These are phyloP conservation scores for Moringa oleifera DNA, from an alignment of 345 rosid species.

Conservation along the genomic window DNA sequence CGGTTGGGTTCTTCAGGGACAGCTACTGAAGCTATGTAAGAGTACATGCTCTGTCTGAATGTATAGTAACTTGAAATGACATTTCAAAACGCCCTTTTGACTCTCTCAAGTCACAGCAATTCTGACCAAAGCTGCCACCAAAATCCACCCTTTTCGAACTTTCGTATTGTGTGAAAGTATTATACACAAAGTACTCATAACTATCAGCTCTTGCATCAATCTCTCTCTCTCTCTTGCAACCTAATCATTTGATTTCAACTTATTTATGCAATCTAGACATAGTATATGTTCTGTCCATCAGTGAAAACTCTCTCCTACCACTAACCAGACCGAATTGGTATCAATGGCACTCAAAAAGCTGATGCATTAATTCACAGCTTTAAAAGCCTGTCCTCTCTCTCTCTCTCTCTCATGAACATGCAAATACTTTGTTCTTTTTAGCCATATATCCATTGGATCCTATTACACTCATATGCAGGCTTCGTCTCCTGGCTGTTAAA, in stretches of 20 bases:
- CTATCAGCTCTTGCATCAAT: too few relatives aligned
- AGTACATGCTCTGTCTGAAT: constrained; percentile 21
- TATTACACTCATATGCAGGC: too few relatives aligned
- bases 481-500: too few relatives aligned
- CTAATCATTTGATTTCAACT: constrained; percentile 41
- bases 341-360: constrained; percentile 8
- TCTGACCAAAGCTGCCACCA: constrained; percentile 28
- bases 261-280: constrained; percentile 15
- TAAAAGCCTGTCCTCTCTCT: too few relatives aligned
- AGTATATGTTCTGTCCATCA: constrained; percentile 29
- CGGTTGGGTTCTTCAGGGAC: background rate
- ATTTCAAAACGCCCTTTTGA: constrained; percentile 15
- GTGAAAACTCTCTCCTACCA: constrained; percentile 6
- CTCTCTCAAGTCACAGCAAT: background rate
- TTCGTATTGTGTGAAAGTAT: too few relatives aligned
- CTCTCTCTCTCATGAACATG: background rate
- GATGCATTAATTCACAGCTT: constrained; percentile 8
- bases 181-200: too few relatives aligned
- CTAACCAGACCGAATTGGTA: constrained; percentile 5
- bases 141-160: constrained; percentile 23
- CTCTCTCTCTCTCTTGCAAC: constrained; percentile 4
- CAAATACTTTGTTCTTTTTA: too few relatives aligned
- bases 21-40: constrained; percentile 11
- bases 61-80: constrained; percentile 34
- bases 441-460: too few relatives aligned